A percentile compares a stretch with the other conserved stretches of the same genome.
Evolutionary conservation across 768 basidiomycete species (phyloP).

Genomic region (Naematelia aurantialba): DNA sequence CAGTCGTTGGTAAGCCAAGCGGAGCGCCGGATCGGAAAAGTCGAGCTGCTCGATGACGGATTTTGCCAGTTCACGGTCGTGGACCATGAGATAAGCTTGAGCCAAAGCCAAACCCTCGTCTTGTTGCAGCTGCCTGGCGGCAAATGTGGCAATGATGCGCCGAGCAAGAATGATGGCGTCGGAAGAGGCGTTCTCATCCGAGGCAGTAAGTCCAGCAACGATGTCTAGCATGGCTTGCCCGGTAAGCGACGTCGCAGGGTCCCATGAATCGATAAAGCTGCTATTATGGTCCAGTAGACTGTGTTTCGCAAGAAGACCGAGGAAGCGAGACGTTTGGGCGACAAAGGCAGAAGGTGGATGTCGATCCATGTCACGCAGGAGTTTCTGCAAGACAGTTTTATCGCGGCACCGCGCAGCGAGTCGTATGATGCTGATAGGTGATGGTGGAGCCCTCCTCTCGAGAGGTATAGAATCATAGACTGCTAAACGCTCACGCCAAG

Average conservation of each 20-base stretch:
- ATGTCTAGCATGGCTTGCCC: not conserved
- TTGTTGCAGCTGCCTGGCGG: not conserved
- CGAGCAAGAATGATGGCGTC: not conserved
- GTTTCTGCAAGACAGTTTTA: not conserved
- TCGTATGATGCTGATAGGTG: not conserved
- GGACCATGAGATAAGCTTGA: not conserved
- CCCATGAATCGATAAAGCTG: not conserved
- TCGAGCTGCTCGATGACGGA: not conserved
- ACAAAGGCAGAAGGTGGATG: not conserved
- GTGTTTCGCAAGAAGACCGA: not conserved
- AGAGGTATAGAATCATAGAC: not conserved
- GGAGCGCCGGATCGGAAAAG: not conserved
- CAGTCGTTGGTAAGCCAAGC: not conserved
- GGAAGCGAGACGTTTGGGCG: not conserved
- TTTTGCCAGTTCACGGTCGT: not conserved
- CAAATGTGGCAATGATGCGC: not conserved
- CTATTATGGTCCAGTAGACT: not conserved
- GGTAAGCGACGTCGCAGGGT: not conserved
- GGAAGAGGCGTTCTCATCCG: not conserved
- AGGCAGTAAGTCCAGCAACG: not conserved
- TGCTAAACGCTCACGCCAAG: not conserved
- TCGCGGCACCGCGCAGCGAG: not conserved
- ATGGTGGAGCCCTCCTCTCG: not conserved
- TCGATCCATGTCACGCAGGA: not conserved
- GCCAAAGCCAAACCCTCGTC: not conserved